Evolutionary conservation across 805 yeast species (phyloP).

Genomic region (Wickerhamomyces rabaulensis): DNA sequence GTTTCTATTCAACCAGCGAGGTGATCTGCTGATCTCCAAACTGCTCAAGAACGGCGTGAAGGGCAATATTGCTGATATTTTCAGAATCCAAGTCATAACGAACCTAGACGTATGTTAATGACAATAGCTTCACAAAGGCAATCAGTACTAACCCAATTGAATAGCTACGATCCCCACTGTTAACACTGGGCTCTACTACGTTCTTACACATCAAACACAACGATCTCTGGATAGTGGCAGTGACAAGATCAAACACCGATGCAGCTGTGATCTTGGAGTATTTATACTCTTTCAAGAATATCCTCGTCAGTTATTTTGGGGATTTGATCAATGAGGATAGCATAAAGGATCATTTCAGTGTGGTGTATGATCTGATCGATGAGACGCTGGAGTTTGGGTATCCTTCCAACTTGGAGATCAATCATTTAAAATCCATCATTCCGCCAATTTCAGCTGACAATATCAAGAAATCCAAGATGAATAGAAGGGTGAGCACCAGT

Average conservation of each 20-base stretch:
- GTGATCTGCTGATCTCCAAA: slow-evolving; percentile 77
- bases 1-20: slow-evolving; percentile 72
- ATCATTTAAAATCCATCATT: slow-evolving; percentile 32
- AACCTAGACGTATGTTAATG: slow-evolving; percentile 43
- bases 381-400: slow-evolving; percentile 75
- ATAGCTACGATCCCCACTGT: slow-evolving; percentile 55
- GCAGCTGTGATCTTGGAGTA: slow-evolving; percentile 78
- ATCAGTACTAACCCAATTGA: slow-evolving; percentile 2
- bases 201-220: slow-evolving; percentile 68
- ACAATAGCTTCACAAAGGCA: background rate
- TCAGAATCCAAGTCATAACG: slow-evolving; percentile 86
- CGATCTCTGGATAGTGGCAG: slow-evolving; percentile 76
- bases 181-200: slow-evolving; percentile 90
- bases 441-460: slow-evolving; percentile 19
- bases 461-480: background rate
- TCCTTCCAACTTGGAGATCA: slow-evolving; percentile 59
- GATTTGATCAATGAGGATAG: slow-evolving; percentile 34
- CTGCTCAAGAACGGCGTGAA: slow-evolving; percentile 71
- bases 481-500: background rate
- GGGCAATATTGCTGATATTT: slow-evolving; percentile 77
- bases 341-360: slow-evolving; percentile 59
- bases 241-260: slow-evolving; percentile 85
- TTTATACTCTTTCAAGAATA: slow-evolving; percentile 52
- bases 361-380: slow-evolving; percentile 73
- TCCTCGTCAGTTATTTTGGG: slow-evolving; percentile 41